Evolutionary conservation across 495 filamentous ascomycete species (phyloP), one percentile per base, ranked within the genome.

Genomic region (Umbilicaria muhlenbergii): DNA sequence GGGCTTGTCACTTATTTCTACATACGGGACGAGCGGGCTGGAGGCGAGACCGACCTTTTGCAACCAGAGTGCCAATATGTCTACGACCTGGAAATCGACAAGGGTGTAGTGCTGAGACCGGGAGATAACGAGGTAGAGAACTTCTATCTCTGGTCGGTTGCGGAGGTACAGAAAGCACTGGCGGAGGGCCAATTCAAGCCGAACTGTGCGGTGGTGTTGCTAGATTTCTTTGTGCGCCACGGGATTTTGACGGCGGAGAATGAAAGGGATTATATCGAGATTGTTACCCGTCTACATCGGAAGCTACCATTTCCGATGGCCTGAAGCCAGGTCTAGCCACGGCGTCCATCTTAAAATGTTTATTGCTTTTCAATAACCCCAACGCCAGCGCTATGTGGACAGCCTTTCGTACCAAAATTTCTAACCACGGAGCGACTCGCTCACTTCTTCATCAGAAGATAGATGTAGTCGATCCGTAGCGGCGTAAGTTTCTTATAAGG

Each of bases 401-500:
- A 32, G 28, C 36, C 18, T 32, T 12, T 35, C 18, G 18, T 36
- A 45, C 42, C 37, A 10, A 1, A 8, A 6, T 8, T 28, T 6
- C 24, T 6, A 10, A 24, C 32, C 19, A 15, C 18, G 13, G 38
- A 37, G 24, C 16, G 33, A 15, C 17, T 13, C 34, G 14, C 45
- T 60, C 71, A 93, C 76, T 86, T 89, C 78, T 94, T 95, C 43
- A 87, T 66, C 32, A 96, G 71, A 46, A 99, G 70, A 61, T 96
- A 99, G 37, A 93, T 75, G 57, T 96, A 78, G 60, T 96, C 91
- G 48, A 94, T 87, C 45, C 82, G 70, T 57, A 95, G 60, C 3
- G 83, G 77, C n/a, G 80, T 86, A 19, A 96, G 75, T 67, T 89
- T 93, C 73, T 92, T 94, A 58, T 91, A 94, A 2, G 91, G 89